Conservation (phyloP, 2,329 filamentous ascomycete species). For the Cercospora sesami region DNA sequence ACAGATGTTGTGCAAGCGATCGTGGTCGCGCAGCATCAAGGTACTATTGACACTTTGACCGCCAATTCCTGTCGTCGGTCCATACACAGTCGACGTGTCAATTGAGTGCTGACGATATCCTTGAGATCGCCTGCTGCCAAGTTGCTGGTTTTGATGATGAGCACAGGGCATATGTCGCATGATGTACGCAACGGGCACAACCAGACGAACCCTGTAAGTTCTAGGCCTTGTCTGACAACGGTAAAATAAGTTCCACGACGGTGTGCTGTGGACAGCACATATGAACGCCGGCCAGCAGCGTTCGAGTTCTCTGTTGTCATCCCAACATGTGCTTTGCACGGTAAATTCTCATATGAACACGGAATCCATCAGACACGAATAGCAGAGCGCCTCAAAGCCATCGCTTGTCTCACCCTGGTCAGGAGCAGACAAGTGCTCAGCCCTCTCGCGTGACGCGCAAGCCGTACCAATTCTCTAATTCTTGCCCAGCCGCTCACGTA, state of each 20-base stretch:
- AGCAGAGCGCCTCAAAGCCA: not conserved
- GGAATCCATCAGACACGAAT: not conserved
- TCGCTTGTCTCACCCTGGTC: not conserved
- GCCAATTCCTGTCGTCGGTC: not conserved
- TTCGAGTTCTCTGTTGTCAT: not conserved
- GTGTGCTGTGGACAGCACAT: not conserved
- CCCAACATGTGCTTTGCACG: not conserved
- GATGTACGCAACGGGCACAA: not conserved
- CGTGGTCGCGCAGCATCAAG: not conserved
- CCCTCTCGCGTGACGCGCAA: not conserved
- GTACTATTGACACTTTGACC: not conserved
- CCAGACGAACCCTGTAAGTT: not conserved
- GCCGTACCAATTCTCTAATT: not conserved
- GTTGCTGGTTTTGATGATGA: not conserved
- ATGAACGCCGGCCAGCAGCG: not conserved
- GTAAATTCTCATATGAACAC: not conserved
- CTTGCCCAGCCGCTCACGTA: not conserved
- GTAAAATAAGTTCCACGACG: not conserved
- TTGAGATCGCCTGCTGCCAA: not conserved
- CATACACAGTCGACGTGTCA: not conserved
- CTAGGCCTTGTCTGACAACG: not conserved
- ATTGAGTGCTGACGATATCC: not conserved
- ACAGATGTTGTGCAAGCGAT: not conserved
- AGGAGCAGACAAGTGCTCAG: not conserved
- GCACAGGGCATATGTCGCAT: not conserved